Percentiles rank a stretch among this genome's conserved stretches.
Evolutionary conservation across 352 stramenopile species (phyloP).

Genomic region (Globisporangium sylvaticum): DNA sequence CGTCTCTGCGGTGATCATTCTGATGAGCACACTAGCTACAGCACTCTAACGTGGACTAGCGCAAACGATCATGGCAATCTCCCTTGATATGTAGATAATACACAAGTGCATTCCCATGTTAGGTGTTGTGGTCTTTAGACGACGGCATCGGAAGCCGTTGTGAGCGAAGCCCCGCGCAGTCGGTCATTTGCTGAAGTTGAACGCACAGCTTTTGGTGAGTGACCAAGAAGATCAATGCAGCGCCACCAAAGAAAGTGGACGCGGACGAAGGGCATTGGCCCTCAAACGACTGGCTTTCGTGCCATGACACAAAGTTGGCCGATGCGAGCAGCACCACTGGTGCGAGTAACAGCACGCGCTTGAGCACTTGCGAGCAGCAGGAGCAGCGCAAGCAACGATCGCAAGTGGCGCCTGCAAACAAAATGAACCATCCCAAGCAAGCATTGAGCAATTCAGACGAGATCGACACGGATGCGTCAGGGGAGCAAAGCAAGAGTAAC

Average conservation of each 20-base stretch:
- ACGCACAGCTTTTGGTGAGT: background rate
- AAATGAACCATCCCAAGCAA: background rate
- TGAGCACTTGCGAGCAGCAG: conserved; percentile 41
- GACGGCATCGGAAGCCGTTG: background rate
- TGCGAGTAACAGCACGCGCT: conserved; percentile 28
- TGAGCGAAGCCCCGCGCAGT: background rate
- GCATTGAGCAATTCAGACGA: background rate
- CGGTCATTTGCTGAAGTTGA: background rate
- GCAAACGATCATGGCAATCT: background rate
- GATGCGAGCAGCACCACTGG: conserved; percentile 22
- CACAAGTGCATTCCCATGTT: background rate
- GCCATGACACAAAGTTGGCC: conserved; percentile 27
- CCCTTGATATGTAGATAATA: background rate
- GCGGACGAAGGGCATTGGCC: background rate
- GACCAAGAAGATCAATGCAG: conserved; percentile 18
- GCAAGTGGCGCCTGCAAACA: conserved; percentile 23
- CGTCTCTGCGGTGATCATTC: background rate
- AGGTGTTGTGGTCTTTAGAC: background rate
- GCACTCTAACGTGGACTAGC: background rate
- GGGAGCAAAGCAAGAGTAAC: background rate
- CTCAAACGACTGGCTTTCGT: conserved; percentile 8
- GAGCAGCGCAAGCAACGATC: conserved; percentile 50
- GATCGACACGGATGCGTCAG: background rate
- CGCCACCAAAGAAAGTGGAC: conserved; percentile 25
- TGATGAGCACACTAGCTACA: background rate